These are phyloP conservation scores for Alternaria sp. DNA, from an alignment of 2,329 filamentous ascomycete species.

Conservation along the genomic window DNA sequence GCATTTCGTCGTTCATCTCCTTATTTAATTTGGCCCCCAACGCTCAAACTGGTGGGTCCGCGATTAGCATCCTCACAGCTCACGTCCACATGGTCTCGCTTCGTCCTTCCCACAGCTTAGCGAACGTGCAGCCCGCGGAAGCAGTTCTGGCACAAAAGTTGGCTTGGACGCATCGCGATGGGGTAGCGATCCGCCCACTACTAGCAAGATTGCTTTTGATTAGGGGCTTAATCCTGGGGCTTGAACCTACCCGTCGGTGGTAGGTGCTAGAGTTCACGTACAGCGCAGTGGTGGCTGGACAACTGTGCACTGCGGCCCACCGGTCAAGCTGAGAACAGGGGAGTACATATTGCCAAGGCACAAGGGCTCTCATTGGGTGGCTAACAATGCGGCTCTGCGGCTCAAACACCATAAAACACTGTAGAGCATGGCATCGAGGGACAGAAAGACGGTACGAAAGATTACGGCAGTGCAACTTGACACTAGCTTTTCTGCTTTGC, in stretches of 20 bases:
- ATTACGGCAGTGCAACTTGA: constrained; percentile 39
- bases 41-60: constrained; percentile 22
- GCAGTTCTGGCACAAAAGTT: constrained; percentile 17
- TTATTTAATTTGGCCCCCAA: constrained; percentile 31
- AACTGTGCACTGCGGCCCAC: constrained; percentile 28
- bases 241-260: constrained; percentile 29
- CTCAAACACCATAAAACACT: constrained; percentile 38
- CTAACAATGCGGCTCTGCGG: constrained; percentile 45
- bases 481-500: constrained; percentile 22
- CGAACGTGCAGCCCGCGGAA: constrained; percentile 20
- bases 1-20: constrained; percentile 3
- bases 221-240: constrained; percentile 28
- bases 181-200: constrained; percentile 32
- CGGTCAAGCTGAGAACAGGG: constrained; percentile 33
- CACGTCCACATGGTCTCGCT: constrained; percentile 16
- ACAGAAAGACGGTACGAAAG: constrained; percentile 26
- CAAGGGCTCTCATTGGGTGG: constrained; percentile 20
- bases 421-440: constrained; percentile 24
- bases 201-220: constrained; percentile 34
- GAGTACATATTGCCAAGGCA: constrained; percentile 7
- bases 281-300: constrained; percentile 37
- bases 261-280: constrained; percentile 35
- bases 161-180: constrained; percentile 21
- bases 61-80: constrained; percentile 15
- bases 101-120: constrained; percentile 13